Evolutionary conservation across 164 flowering plant genomes (phyloP), one percentile per base, ranked within the genome.

Genomic region (Magnolia officinalis): DNA sequence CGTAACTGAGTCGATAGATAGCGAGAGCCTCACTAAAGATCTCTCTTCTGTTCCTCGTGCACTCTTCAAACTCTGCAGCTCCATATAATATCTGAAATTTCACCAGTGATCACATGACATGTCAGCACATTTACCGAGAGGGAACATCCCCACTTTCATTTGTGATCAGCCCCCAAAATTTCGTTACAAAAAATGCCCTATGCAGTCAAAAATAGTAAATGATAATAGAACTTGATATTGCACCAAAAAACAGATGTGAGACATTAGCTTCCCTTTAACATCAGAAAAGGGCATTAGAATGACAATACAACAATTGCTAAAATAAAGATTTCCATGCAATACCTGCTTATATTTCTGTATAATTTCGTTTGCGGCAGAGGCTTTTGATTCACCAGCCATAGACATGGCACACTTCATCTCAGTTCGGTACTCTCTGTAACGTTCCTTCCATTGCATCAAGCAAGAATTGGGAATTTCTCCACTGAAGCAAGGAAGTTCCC

Each of bases 331-430:
- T 13, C 19, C n/a, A 73, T 9, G 1, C 10, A 26, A 76, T 64
- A 94, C 98, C 96, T 86, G 76, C 83, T 90, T 95, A 75, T 89
- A 95, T 65, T 86, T 88, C 6, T 76, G 76, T 8, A 83, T 77
- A 20, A 91, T 84, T 49, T 67, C 83, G 4, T 85, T 76, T 0
- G 92, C 90, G n/a, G 83, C 59, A 20, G 71, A 76, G 0, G 84
- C 74, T 73, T 78, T 87, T 13, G 16, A 37, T 23, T 84, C 85
- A 7, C 70, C 76, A 0, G 61, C 76, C 1, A 29, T 19, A 0
- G 29, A n/a, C 76, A 89, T 6, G 23, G 92, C 95, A 21, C 29
- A 37, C 0, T 24, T 0, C 98, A 93, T 95, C 0, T 92, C 96
- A 1, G 0, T 0, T 75, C 89, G 78, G 80, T 95, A 95, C 4